Percentiles rank a stretch among this genome's conserved stretches.
These are phyloP conservation scores for Paracamarosporium sp. DNA, from an alignment of 2,329 filamentous ascomycete species.

Conservation along the genomic window DNA sequence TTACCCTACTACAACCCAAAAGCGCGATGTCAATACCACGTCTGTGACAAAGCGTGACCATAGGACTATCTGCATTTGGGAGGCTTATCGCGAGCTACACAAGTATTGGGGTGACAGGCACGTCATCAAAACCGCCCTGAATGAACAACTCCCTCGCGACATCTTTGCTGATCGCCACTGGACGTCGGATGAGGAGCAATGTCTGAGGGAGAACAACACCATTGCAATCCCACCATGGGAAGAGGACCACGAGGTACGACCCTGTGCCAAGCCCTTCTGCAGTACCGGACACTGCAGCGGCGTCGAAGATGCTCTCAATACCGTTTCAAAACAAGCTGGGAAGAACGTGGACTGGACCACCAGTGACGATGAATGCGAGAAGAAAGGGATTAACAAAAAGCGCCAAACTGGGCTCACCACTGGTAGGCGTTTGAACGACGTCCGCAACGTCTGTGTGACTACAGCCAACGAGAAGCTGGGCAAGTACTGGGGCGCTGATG, in stretches of 20 bases:
- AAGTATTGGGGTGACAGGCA: neutral
- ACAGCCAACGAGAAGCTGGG: slow-evolving; percentile 2
- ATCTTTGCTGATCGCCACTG: neutral
- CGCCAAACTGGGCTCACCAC: too few relatives aligned
- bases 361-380: neutral
- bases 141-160: neutral
- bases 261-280: neutral
- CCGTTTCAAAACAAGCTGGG: neutral
- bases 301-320: neutral
- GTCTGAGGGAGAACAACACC: neutral
- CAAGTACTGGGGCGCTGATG: slow-evolving; percentile 3
- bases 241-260: too few relatives aligned
- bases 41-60: neutral
- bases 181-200: neutral
- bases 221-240: neutral
- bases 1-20: neutral
- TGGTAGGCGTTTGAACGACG: neutral
- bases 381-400: too few relatives aligned
- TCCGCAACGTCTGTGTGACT: slow-evolving; percentile 6
- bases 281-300: neutral
- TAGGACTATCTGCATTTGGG: neutral
- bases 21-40: neutral
- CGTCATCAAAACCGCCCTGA: neutral
- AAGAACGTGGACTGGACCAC: neutral
- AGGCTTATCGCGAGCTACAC: neutral